Conservation (phyloP, 1,284 basidiomycete genomes). For the Singerocomus inundabilis region DNA sequence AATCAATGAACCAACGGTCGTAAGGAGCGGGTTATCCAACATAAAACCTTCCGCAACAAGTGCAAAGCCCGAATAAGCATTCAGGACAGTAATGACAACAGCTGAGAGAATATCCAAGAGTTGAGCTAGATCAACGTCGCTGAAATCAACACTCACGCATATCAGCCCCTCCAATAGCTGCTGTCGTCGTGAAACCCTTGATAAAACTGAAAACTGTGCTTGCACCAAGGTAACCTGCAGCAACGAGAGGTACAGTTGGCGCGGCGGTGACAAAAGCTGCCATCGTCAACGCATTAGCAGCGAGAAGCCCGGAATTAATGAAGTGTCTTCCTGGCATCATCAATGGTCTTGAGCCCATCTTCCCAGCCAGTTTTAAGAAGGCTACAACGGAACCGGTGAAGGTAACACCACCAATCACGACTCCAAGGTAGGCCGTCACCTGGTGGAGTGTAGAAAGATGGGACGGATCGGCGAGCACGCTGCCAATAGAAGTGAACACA, state of each 20-base stretch:
- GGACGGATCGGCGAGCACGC: constrained; percentile 65
- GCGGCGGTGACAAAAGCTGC: constrained; percentile 71
- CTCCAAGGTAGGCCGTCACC: constrained; percentile 80
- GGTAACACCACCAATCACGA: constrained; percentile 77
- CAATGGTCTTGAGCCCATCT: constrained; percentile 72
- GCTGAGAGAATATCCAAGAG: constrained; percentile 40
- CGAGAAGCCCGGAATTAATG: constrained; percentile 67
- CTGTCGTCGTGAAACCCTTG: constrained; percentile 81
- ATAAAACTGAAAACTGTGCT: constrained; percentile 77
- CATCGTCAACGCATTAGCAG: constrained; percentile 68
- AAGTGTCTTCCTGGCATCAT: constrained; percentile 73
- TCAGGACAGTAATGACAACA: constrained; percentile 84
- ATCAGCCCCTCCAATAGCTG: constrained; percentile 84
- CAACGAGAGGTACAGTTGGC: constrained; percentile 66
- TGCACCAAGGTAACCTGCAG: constrained; percentile 71
- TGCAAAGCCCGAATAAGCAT: constrained; percentile 88
- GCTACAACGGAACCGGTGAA: constrained; percentile 87
- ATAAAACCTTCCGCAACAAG: constrained; percentile 92
- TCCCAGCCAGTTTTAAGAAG: constrained; percentile 80
- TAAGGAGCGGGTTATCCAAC: constrained; percentile 80
- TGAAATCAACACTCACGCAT: constrained; percentile 64
- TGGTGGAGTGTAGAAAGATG: constrained; percentile 71
- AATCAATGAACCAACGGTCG: constrained; percentile 78
- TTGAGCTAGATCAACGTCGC: background rate
- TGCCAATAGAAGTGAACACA: constrained; percentile 78